phyloP scores from a whole-genome alignment of 345 rosid genomes.

The Triadica sebifera region DNA sequence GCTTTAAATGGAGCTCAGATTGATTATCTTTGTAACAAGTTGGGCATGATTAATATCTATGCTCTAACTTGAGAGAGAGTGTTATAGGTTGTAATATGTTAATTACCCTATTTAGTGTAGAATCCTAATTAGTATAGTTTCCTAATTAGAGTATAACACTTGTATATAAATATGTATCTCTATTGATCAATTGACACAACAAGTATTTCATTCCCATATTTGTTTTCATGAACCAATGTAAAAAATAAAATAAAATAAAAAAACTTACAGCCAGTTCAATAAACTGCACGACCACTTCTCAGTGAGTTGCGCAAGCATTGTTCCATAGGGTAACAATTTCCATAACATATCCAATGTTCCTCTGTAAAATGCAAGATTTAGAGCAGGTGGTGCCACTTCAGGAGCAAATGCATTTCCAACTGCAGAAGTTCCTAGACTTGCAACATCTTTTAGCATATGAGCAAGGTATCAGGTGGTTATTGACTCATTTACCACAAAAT shows the following conservation, averaged over 20 bases:
- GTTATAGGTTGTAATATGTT: too few species aligned
- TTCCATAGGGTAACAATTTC: slow-evolving; percentile 60
- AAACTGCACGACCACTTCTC: slow-evolving; percentile 73
- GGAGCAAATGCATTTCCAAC: slow-evolving; percentile 31
- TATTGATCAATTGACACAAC: too few species aligned
- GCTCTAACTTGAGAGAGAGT: too few species aligned
- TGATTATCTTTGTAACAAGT: too few species aligned
- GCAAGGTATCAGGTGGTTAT: slow-evolving; percentile 24
- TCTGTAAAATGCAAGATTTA: slow-evolving; percentile 25
- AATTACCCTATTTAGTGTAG: too few species aligned
- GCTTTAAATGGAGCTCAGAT: too few species aligned
- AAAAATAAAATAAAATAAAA: background rate
- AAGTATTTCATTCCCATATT: too few species aligned
- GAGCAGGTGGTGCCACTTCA: slow-evolving; percentile 33
- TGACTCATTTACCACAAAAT: slow-evolving; percentile 25
- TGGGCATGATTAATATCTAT: too few species aligned
- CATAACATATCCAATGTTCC: slow-evolving; percentile 64
- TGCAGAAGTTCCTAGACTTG: slow-evolving; percentile 18
- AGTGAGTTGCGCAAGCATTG: slow-evolving; percentile 52
- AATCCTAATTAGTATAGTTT: too few species aligned
- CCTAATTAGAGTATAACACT: too few species aligned
- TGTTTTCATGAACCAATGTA: too few species aligned
- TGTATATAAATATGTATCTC: too few species aligned
- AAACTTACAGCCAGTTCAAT: slow-evolving; percentile 84
- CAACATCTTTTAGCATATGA: slow-evolving; percentile 28